A percentile compares a stretch with the other conserved stretches of the same genome.
Evolutionary conservation across 768 basidiomycete genomes (phyloP).

Genomic region (Gautieria morchelliformis): DNA sequence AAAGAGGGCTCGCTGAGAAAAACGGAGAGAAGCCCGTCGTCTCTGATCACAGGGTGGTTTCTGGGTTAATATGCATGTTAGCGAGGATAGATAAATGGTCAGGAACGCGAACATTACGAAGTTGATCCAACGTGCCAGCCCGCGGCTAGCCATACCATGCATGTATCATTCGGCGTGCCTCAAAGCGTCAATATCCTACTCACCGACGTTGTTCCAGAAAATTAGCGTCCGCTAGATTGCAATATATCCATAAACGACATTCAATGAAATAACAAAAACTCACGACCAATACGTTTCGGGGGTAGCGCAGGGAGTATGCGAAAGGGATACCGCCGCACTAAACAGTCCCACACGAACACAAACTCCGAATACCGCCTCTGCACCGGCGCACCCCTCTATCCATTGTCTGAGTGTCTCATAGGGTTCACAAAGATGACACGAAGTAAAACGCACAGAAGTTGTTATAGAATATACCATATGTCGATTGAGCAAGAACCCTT

Average conservation of each 20-base stretch:
- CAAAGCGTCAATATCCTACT: slow-evolving; percentile 8
- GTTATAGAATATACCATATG: slow-evolving; percentile 77
- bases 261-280: slow-evolving; percentile 22
- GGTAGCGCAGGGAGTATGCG: slow-evolving; percentile 79
- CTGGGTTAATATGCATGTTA: slow-evolving; percentile 24
- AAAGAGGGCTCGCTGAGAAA: slow-evolving; percentile 82
- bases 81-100: not conserved
- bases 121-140: slow-evolving; percentile 69
- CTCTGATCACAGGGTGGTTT: slow-evolving; percentile 87
- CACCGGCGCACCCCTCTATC: slow-evolving; percentile 58
- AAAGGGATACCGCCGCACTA: slow-evolving; percentile 87
- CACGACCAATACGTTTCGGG: slow-evolving; percentile 86
- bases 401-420: slow-evolving; percentile 2
- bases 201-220: slow-evolving; percentile 89
- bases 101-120: slow-evolving; percentile 53
- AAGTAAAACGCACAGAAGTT: slow-evolving; percentile 44
- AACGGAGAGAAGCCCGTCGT: slow-evolving; percentile 71
- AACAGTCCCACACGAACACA: slow-evolving; percentile 77
- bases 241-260: not conserved
- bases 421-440: not conserved
- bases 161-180: not conserved
- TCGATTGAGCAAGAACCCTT: slow-evolving; percentile 86
- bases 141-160: slow-evolving; percentile 43
- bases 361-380: slow-evolving; percentile 91
- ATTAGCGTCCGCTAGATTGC: slow-evolving; percentile 61